These are phyloP conservation scores for Yarrowia bubula DNA, from an alignment of 805 yeast species.

Conservation along the genomic window DNA sequence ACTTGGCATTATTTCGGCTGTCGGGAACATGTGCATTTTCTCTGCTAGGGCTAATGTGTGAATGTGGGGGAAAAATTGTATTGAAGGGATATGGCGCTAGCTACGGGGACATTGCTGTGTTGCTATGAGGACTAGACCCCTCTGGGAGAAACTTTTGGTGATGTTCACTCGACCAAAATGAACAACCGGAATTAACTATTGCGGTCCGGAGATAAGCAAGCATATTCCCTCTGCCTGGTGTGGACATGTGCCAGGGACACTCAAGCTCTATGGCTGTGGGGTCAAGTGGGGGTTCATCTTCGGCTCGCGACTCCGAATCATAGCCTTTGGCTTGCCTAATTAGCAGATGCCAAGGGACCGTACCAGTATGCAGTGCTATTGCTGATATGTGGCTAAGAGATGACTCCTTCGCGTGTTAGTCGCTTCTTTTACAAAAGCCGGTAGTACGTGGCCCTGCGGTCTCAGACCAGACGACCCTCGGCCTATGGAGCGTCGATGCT, in stretches of 20 bases:
- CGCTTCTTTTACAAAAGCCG: no score
- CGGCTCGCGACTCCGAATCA: no score
- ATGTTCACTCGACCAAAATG: neutral
- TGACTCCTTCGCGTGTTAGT: no score
- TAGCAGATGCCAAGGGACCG: neutral
- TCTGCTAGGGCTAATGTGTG: neutral
- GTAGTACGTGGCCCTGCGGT: no score
- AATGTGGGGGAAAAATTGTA: neutral
- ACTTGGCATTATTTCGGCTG: neutral
- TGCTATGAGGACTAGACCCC: no score
- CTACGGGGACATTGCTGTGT: neutral
- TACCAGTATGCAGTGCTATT: no score
- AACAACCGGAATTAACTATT: neutral
- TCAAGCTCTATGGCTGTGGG: conserved; percentile 8
- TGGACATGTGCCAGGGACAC: conserved; percentile 1
- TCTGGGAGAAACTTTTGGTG: neutral
- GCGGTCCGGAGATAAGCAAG: neutral
- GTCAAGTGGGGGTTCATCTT: neutral
- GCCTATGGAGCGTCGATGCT: no score
- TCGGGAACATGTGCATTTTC: neutral
- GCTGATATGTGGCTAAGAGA: no score
- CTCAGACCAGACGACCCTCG: no score
- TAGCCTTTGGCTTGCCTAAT: neutral
- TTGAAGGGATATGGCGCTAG: neutral
- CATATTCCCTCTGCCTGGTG: neutral